Percentiles rank a stretch among this genome's conserved stretches.
These are phyloP conservation scores for Melampsora medusae DNA, from an alignment of 1,284 basidiomycete genomes.

Conservation along the genomic window DNA sequence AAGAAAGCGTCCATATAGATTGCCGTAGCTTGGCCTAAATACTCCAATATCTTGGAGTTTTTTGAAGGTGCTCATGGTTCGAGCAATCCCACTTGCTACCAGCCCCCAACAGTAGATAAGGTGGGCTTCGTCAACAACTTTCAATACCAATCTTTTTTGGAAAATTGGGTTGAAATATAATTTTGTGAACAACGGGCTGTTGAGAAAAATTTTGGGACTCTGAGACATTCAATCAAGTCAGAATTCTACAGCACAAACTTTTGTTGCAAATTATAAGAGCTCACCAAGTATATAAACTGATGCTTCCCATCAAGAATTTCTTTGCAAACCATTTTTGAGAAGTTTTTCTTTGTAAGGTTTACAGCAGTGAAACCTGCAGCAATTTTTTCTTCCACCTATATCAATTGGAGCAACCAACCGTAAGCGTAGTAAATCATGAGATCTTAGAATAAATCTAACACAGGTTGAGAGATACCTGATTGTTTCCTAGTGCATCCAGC, in stretches of 20 bases:
- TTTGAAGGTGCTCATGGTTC: neutral
- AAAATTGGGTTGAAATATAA: neutral
- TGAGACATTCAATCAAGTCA: neutral
- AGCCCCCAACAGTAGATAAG: constrained; percentile 6
- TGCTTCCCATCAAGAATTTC: neutral
- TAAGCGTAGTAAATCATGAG: no score
- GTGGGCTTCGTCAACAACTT: neutral
- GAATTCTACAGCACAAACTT: no score
- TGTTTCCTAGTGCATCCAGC: neutral
- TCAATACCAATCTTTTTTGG: constrained; percentile 2
- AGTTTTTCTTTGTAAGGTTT: neutral
- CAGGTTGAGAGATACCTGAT: neutral
- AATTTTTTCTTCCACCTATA: constrained; percentile 4
- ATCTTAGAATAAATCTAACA: no score
- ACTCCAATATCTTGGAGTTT: neutral
- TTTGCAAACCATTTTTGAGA: neutral
- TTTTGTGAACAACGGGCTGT: neutral
- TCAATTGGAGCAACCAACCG: no score
- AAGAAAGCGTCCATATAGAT: neutral
- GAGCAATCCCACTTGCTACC: neutral
- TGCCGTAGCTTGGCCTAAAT: constrained; percentile 15
- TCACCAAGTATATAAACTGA: neutral
- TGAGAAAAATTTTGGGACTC: neutral
- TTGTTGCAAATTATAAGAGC: neutral
- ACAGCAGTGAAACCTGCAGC: neutral